A percentile compares a stretch with the other conserved stretches of the same genome.
Evolutionary conservation across 2,329 filamentous ascomycete genomes (phyloP).

Genomic region (Apiospora hydei): DNA sequence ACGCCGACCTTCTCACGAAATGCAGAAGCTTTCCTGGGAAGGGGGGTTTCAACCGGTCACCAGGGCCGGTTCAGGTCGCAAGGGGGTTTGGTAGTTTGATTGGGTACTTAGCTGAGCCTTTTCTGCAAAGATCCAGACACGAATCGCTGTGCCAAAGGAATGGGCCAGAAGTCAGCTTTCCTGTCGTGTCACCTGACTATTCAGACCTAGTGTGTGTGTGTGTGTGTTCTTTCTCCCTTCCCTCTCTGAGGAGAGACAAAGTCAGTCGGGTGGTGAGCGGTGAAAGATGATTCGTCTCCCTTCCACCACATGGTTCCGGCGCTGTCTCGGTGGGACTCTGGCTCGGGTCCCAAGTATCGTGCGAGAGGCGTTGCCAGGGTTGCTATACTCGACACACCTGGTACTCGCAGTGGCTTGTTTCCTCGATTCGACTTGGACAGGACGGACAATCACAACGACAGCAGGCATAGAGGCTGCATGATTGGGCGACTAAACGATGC

Average conservation of each 20-base stretch:
- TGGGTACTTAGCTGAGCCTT: not conserved
- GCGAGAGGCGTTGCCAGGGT: not conserved
- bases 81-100: not conserved
- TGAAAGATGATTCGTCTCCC: not conserved
- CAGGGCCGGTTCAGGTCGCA: conserved; percentile 12
- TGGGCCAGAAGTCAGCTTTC: not conserved
- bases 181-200: not conserved
- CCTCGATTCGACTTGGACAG: not conserved
- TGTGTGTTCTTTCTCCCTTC: no score
- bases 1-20: not conserved
- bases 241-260: not conserved
- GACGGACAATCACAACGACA: not conserved
- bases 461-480: not conserved
- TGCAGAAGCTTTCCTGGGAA: not conserved
- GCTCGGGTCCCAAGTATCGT: not conserved
- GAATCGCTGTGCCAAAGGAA: not conserved
- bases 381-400: not conserved
- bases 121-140: not conserved
- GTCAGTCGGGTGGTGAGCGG: conserved; percentile 14
- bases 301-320: conserved; percentile 12
- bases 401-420: not conserved
- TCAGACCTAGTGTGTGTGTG: not conserved
- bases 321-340: not conserved
- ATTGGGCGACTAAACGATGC: conserved; percentile 1
- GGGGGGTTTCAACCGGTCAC: not conserved